Evolutionary conservation across 805 yeast genomes (phyloP), one percentile per base, ranked within the genome.

Genomic region (Wickerhamomyces bovis): DNA sequence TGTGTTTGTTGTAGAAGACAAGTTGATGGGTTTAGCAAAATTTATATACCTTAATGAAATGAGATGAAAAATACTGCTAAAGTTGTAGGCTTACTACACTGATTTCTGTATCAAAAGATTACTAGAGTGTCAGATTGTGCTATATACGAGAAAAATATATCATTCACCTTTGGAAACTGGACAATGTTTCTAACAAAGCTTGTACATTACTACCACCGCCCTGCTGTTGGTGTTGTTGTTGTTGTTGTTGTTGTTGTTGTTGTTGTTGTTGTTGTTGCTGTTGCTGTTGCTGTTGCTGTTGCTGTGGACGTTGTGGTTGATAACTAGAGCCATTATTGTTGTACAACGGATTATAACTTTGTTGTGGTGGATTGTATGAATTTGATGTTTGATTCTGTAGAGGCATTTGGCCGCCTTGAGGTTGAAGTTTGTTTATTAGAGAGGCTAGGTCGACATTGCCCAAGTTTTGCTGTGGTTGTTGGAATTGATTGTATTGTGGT

Each of bases 1-100:
- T 90, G 97, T 64, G 92, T 89, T 0, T 85, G 95, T 58, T 90
- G 97, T 58, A 75, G 96, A 30, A 68, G 81, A 26, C 74, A 75
- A 23, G 95, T 90, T 3, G 81, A 81, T n/a, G 76, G 74, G 1
- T 72, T 65, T 52, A 70, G 74, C 44, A 72, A 69, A 45, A 55
- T 72, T 9, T 63, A 44, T 38, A 50, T 60, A 39, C 67, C 67
- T 20, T 62, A 44, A 53, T 19, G 18, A 28, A 28, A 28, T 28
- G n/a, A 13, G 6, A 31, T 23, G 16, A 22, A 11, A 11, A 22
- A n/a, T n/a, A n/a, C n/a, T n/a, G n/a, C n/a, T n/a, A n/a, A n/a
- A n/a, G n/a, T n/a, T n/a, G n/a, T n/a, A n/a, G n/a, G n/a, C n/a
- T n/a, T n/a, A n/a, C n/a, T n/a, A n/a, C n/a, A n/a, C n/a, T n/a